phyloP scores from a whole-genome alignment of 2,329 filamentous ascomycete species.

The Pseudogymnoascus sp. region DNA sequence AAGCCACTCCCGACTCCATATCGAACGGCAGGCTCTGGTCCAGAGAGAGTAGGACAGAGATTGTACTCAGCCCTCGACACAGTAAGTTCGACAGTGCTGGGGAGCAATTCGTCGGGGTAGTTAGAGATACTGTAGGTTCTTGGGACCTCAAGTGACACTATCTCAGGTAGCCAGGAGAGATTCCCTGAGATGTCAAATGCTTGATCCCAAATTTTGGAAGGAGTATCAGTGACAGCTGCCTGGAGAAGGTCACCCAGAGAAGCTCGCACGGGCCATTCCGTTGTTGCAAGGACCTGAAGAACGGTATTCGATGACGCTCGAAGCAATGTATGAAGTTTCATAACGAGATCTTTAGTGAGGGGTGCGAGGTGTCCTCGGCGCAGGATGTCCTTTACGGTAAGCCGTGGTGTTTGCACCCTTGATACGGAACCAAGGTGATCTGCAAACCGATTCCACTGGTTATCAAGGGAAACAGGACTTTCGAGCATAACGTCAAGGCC shows the following conservation, averaged over 20 bases:
- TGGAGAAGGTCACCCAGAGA: conserved; percentile 43
- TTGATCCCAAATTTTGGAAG: conserved; percentile 40
- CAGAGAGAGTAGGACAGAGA: conserved; percentile 30
- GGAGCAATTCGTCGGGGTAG: conserved; percentile 41
- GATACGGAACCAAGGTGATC: conserved; percentile 36
- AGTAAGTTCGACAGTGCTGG: conserved; percentile 41
- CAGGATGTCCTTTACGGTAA: conserved; percentile 41
- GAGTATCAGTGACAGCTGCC: conserved; percentile 38
- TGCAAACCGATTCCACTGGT: conserved; percentile 39
- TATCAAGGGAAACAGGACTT: conserved; percentile 31
- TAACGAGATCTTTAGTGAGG: conserved; percentile 41
- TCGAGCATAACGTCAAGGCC: conserved; percentile 40
- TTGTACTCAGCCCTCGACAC: conserved; percentile 44
- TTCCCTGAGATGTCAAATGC: conserved; percentile 37
- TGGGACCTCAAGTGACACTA: conserved; percentile 41
- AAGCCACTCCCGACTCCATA: conserved; percentile 45
- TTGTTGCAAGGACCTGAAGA: conserved; percentile 39
- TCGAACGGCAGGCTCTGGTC: conserved; percentile 18
- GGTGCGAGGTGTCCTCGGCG: conserved; percentile 43
- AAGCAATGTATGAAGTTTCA: conserved; percentile 40
- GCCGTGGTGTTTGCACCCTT: conserved; percentile 20
- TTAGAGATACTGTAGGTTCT: conserved; percentile 46
- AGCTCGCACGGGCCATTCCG: conserved; percentile 43
- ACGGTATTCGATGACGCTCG: conserved; percentile 42
- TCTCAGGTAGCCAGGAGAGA: conserved; percentile 35